phyloP scores from a whole-genome alignment of 371 early-diverging fungal genomes.

The Mortierella polycephala region DNA sequence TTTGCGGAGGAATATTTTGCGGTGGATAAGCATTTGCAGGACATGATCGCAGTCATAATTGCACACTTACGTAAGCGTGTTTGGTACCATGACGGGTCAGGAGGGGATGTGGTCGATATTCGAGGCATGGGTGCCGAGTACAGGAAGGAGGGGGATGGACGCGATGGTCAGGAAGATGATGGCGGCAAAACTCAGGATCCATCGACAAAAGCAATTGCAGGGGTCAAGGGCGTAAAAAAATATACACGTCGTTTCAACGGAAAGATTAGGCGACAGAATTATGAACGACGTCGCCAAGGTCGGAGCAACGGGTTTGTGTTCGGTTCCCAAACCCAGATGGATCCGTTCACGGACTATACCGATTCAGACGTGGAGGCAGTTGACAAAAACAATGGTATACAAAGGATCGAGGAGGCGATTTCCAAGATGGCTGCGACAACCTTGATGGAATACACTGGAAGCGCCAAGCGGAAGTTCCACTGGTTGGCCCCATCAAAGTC shows the following conservation, averaged over 20 bases:
- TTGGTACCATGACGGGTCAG: constrained; percentile 36
- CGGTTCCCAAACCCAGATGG: background rate
- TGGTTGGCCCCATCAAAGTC: constrained; percentile 6
- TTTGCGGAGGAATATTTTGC: constrained; percentile 10
- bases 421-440: constrained; percentile 6
- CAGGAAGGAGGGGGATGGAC: background rate
- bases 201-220: background rate
- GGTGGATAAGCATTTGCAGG: constrained; percentile 28
- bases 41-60: constrained; percentile 42
- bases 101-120: constrained; percentile 30
- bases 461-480: constrained; percentile 13
- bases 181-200: background rate
- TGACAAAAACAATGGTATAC: background rate
- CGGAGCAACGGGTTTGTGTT: background rate
- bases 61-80: constrained; percentile 22
- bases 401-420: constrained; percentile 16
- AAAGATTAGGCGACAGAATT: constrained; percentile 21
- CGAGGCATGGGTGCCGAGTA: constrained; percentile 26
- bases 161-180: background rate
- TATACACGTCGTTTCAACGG: constrained; percentile 36
- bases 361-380: constrained; percentile 25
- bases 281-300: constrained; percentile 2
- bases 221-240: constrained; percentile 38
- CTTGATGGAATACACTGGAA: constrained; percentile 13
- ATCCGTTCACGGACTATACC: constrained; percentile 32